phyloP scores from a whole-genome alignment of 805 yeast genomes.

The Candida patagonica region DNA sequence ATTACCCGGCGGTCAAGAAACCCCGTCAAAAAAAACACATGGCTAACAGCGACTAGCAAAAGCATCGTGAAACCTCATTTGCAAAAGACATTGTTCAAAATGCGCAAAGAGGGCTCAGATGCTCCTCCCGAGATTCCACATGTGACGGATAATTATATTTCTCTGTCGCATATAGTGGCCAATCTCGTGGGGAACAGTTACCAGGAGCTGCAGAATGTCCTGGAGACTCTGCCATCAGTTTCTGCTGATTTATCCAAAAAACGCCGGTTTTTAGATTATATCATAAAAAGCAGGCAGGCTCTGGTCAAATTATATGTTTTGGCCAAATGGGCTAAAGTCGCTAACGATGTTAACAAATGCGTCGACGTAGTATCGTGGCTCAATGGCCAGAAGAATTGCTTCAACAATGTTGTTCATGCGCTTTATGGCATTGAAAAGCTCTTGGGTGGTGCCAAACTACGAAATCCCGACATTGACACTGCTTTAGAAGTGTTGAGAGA shows the following conservation, averaged over 20 bases:
- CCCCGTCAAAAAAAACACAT: not conserved
- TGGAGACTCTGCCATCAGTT: conserved; percentile 50
- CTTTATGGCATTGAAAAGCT: conserved; percentile 60
- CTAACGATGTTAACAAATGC: conserved; percentile 60
- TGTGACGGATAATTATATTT: conserved; percentile 58
- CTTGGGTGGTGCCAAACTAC: conserved; percentile 80
- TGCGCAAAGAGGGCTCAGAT: not conserved
- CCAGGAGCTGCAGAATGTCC: conserved; percentile 48
- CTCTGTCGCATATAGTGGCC: conserved; percentile 50
- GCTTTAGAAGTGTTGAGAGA: conserved; percentile 74
- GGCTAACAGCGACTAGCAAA: not conserved
- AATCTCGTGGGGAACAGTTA: conserved; percentile 54
- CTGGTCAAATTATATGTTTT: conserved; percentile 77
- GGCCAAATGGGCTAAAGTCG: conserved; percentile 76
- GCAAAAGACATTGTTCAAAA: not conserved
- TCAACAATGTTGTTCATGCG: conserved; percentile 52
- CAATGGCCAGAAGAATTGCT: conserved; percentile 65
- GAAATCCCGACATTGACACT: conserved; percentile 83
- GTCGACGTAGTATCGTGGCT: conserved; percentile 88
- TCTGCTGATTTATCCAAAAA: conserved; percentile 58
- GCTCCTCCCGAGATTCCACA: conserved; percentile 45
- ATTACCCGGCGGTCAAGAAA: too few species aligned
- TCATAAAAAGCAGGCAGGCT: conserved; percentile 71
- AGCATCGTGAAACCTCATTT: not conserved
- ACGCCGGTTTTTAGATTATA: conserved; percentile 53